phyloP scores from a whole-genome alignment of 2,329 filamentous ascomycete genomes.

The Pleomassaria siparia region DNA sequence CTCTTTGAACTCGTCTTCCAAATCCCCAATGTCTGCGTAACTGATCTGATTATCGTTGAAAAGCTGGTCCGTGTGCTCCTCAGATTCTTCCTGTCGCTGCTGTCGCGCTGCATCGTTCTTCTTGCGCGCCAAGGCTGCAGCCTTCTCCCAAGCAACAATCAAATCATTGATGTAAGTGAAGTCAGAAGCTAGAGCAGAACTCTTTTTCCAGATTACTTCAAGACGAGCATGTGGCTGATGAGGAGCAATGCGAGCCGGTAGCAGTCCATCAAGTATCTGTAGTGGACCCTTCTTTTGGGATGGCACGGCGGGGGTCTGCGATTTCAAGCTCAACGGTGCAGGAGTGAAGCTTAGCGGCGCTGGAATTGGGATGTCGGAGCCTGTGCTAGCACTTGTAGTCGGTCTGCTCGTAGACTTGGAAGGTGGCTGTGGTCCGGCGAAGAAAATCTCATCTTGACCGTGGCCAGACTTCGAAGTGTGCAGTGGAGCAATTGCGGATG shows the following conservation, averaged over 20 bases:
- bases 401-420: slow-evolving; percentile 15
- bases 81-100: slow-evolving; percentile 54
- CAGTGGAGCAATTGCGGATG: slow-evolving; percentile 9
- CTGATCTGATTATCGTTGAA: slow-evolving; percentile 60
- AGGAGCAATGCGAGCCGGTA: slow-evolving; percentile 21
- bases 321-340: slow-evolving; percentile 25
- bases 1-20: slow-evolving; percentile 59
- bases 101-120: slow-evolving; percentile 52
- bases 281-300: slow-evolving; percentile 16
- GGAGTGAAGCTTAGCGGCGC: slow-evolving; percentile 27
- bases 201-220: slow-evolving; percentile 21
- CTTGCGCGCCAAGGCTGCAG: slow-evolving; percentile 47
- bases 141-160: slow-evolving; percentile 48
- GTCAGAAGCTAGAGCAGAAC: slow-evolving; percentile 18
- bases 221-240: slow-evolving; percentile 18
- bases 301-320: slow-evolving; percentile 16
- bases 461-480: slow-evolving; percentile 14
- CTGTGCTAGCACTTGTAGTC: slow-evolving; percentile 17
- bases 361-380: slow-evolving; percentile 25
- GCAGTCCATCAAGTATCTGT: slow-evolving; percentile 19
- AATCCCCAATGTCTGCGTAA: slow-evolving; percentile 57
- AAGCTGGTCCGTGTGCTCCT: slow-evolving; percentile 55
- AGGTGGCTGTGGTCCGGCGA: slow-evolving; percentile 19
- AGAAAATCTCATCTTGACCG: slow-evolving; percentile 40
- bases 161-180: slow-evolving; percentile 23